Evolutionary conservation across 257 asterid species (phyloP).

Genomic region (Solanum chilense): DNA sequence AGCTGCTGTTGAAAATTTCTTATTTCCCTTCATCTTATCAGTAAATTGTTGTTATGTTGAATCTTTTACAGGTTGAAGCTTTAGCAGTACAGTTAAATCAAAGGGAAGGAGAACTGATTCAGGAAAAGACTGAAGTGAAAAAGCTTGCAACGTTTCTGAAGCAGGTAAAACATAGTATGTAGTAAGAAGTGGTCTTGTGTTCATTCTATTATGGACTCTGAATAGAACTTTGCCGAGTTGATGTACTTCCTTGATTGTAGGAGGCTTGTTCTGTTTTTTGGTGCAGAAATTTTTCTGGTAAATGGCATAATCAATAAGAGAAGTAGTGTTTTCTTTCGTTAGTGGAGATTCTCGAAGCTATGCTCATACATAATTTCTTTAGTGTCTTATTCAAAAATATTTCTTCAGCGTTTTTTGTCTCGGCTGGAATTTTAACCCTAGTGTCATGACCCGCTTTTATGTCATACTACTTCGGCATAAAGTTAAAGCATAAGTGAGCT

Average conservation of each 20-base stretch:
- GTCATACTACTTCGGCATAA: neutral
- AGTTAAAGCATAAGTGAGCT: neutral
- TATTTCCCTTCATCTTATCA: neutral
- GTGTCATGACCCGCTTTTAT: neutral
- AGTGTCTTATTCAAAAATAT: neutral
- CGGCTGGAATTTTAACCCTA: neutral
- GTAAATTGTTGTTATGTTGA: neutral
- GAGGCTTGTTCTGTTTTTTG: neutral
- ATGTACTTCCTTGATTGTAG: neutral
- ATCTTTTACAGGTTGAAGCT: slow-evolving; percentile 64
- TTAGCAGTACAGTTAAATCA: slow-evolving; percentile 74
- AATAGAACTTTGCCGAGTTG: neutral
- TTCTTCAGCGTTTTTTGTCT: neutral
- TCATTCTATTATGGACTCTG: neutral
- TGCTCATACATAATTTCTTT: neutral
- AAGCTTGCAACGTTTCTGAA: slow-evolving; percentile 75
- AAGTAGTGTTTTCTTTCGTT: neutral
- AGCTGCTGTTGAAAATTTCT: neutral
- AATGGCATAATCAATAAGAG: neutral
- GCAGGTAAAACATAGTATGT: slow-evolving; percentile 43
- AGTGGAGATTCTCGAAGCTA: neutral
- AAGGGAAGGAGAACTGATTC: slow-evolving; percentile 88
- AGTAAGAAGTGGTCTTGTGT: neutral
- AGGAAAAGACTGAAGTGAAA: slow-evolving; percentile 91
- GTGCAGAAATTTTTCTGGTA: neutral